Conservation (phyloP, 1,284 basidiomycete genomes). For the Hortiboletus rubellus region DNA sequence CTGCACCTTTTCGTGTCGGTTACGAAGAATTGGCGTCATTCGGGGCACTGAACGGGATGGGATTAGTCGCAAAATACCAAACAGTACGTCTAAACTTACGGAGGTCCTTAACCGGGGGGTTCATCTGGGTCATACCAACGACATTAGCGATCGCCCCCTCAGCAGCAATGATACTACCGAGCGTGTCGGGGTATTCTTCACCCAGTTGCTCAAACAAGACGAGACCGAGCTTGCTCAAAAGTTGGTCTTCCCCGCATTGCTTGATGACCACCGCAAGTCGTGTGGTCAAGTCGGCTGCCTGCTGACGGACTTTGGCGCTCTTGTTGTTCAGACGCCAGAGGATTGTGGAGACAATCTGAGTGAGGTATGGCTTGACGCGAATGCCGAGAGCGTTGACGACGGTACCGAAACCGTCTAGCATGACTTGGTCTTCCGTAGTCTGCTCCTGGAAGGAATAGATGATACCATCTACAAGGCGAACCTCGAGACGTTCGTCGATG, state of each 20-base stretch:
- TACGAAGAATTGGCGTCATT: slow-evolving; percentile 99
- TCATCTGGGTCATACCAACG: slow-evolving; percentile 99
- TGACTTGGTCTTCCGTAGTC: slow-evolving; percentile 97
- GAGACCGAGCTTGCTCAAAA: slow-evolving; percentile 94
- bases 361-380: slow-evolving; percentile 98
- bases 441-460: slow-evolving; percentile 99
- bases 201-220: slow-evolving; percentile 99
- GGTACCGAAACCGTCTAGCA: slow-evolving; percentile 98
- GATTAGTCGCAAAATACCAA: slow-evolving; percentile 12
- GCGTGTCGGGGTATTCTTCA: slow-evolving; percentile 98
- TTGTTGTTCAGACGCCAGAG: slow-evolving; percentile 99
- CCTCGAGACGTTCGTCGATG: slow-evolving; percentile 94
- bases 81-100: slow-evolving; percentile 50
- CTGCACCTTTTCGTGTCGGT: slow-evolving; percentile 99
- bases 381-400: slow-evolving; percentile 96
- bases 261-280: slow-evolving; percentile 97
- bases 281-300: slow-evolving; percentile 96
- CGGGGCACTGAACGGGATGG: slow-evolving; percentile 72
- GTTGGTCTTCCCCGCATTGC: slow-evolving; percentile 95
- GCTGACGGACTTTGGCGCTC: slow-evolving; percentile 97
- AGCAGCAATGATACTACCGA: slow-evolving; percentile 98
- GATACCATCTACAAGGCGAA: slow-evolving; percentile 94
- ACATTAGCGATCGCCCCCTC: slow-evolving; percentile 99
- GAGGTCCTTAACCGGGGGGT: slow-evolving; percentile 98
- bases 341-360: slow-evolving; percentile 99